phyloP scores from a whole-genome alignment of 2,329 filamentous ascomycete genomes.

The Biscogniauxia sp. region DNA sequence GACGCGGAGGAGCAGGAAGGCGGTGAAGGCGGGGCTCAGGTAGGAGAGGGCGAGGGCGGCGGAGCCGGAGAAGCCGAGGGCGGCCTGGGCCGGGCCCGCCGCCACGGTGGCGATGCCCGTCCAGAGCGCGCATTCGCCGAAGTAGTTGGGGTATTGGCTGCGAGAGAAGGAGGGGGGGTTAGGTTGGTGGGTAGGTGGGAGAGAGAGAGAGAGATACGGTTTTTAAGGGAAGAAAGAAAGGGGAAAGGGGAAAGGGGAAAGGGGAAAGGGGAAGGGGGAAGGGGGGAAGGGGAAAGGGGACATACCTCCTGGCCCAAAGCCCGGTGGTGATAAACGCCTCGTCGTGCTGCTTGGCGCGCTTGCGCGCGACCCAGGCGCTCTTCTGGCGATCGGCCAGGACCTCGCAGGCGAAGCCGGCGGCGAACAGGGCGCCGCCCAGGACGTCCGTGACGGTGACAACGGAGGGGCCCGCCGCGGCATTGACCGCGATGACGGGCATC shows the following conservation, averaged over 20 bases:
- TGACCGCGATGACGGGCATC: conserved; percentile 62
- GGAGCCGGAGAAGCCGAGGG: conserved; percentile 52
- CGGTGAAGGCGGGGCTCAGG: conserved; percentile 63
- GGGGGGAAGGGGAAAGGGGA: too few relatives aligned
- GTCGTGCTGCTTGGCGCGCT: conserved; percentile 62
- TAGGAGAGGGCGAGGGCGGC: conserved; percentile 45
- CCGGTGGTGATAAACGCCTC: conserved; percentile 65
- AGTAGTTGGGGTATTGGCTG: conserved; percentile 64
- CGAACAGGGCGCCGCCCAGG: conserved; percentile 56
- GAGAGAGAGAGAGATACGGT: too few relatives aligned
- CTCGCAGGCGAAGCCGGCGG: conserved; percentile 59
- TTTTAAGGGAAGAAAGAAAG: background rate
- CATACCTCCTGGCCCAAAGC: conserved; percentile 56
- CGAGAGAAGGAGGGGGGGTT: background rate
- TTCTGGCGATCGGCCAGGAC: conserved; percentile 64
- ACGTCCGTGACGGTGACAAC: conserved; percentile 53
- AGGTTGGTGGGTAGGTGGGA: too few relatives aligned
- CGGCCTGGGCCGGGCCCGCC: conserved; percentile 55
- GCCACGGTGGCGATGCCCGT: conserved; percentile 61
- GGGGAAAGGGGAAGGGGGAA: too few relatives aligned
- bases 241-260: background rate
- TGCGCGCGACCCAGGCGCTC: conserved; percentile 57
- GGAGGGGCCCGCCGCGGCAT: conserved; percentile 55
- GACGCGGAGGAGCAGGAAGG: conserved; percentile 61
- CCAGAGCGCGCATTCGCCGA: conserved; percentile 70